phyloP scores from a whole-genome alignment of 2,329 filamentous ascomycete species.

The Venturia oleaginea region DNA sequence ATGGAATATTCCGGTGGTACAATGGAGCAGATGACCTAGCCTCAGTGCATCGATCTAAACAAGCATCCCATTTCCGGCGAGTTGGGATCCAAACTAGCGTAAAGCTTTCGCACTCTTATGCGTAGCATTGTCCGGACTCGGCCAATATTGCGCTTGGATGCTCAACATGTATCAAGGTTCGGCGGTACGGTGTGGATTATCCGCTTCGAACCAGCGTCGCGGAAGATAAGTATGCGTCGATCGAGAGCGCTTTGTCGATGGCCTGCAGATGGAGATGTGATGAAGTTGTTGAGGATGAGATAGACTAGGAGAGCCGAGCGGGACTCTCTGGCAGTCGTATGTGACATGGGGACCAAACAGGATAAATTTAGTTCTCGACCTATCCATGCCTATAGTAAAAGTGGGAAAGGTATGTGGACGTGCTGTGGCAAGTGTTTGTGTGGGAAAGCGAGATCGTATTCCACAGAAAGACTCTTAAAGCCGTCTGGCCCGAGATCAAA shows the following conservation, averaged over 20 bases:
- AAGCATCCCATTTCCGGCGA: neutral
- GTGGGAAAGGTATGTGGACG: no score
- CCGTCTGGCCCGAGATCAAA: no score
- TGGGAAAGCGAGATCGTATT: no score
- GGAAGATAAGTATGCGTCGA: neutral
- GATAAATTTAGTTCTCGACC: no score
- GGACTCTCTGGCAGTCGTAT: no score
- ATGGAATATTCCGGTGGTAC: neutral
- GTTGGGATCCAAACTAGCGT: neutral
- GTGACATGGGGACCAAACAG: no score
- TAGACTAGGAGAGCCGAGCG: no score
- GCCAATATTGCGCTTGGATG: neutral
- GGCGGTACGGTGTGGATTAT: neutral
- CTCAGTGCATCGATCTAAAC: neutral
- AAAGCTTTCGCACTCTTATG: neutral
- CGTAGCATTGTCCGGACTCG: neutral
- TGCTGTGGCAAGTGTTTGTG: no score
- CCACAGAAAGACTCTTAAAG: no score
- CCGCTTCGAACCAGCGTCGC: neutral
- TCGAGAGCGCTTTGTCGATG: neutral
- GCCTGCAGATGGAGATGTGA: neutral
- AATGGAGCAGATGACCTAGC: neutral
- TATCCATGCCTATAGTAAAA: no score
- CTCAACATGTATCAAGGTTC: neutral
- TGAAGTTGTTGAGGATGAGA: no score